Evolutionary conservation across 1,139 yeast genomes (phyloP), one percentile per base, ranked within the genome.

Genomic region (Yamadazyma diddensiae): DNA sequence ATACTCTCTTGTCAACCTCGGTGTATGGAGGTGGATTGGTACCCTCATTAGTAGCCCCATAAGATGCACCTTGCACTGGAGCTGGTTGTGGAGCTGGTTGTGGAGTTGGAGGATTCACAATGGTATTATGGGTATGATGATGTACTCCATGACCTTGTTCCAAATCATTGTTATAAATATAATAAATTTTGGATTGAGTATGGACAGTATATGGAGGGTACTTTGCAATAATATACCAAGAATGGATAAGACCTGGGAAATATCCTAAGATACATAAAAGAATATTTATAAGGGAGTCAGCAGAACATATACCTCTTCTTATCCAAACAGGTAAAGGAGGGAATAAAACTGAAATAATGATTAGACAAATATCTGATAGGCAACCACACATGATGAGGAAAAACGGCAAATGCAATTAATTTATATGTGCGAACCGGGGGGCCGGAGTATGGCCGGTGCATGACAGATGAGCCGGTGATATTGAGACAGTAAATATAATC

Each of bases 261-360:
- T 76, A 80, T 2, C 87, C 88, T 21, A 81, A 55, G 15, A 77
- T 41, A 38, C 79, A 74, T 24, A 81, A 65, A 26, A 73, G 55
- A 25, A 81, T 62, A 50, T 80, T 81, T 39, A 82, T 74, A 11
- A 79, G 52, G 8, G 81, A 66, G 50, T 81, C 87, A 24, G 67
- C 59, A 3, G 84, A 70, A 42, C 85, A 79, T 21, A 79, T 35
- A 2, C 88, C 88, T 36, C 79, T 62, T 49, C 83, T 76, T 38
- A 81, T 69, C 73, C 80, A 73, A 15, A 82, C 88, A 0, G 88
- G 85, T 33, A 82, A 59, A 0, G 90, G 88, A 1, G 90, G 88
- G 57, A 79, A 70, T 31, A 81, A 52, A 17, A 81, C 72, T 1
- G 85, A 79, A 10, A 81, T 49, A 0, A 80, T 54, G 16, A 79